A percentile compares a stretch with the other conserved stretches of the same genome.
These are phyloP conservation scores for Yamadazyma atmosphaerica DNA, from an alignment of 1,139 yeast species.

Conservation along the genomic window DNA sequence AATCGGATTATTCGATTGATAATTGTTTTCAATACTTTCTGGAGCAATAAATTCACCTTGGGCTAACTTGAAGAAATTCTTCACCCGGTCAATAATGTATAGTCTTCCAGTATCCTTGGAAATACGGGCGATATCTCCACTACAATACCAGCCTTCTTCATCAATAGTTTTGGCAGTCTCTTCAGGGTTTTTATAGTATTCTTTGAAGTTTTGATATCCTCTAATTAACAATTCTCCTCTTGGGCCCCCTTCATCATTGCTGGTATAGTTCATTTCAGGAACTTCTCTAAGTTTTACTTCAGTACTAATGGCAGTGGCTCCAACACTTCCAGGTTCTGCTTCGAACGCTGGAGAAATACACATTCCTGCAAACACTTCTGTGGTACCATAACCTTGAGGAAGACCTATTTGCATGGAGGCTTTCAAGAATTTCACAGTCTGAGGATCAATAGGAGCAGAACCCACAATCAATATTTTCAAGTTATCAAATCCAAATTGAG, in stretches of 20 bases:
- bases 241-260: constrained; percentile 35
- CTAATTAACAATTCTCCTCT: constrained; percentile 43
- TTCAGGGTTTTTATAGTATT: constrained; percentile 39
- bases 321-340: constrained; percentile 43
- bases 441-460: constrained; percentile 46
- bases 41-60: constrained; percentile 50
- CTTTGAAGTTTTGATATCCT: constrained; percentile 39
- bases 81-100: constrained; percentile 42
- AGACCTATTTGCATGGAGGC: constrained; percentile 40
- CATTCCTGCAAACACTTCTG: constrained; percentile 48
- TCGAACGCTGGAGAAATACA: constrained; percentile 32
- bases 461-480: constrained; percentile 32
- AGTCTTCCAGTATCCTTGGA: constrained; percentile 26
- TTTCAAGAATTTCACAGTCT: constrained; percentile 41
- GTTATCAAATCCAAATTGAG: constrained; percentile 32
- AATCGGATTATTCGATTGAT: constrained; percentile 33
- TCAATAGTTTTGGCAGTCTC: constrained; percentile 49
- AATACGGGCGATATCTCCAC: constrained; percentile 42
- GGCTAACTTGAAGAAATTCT: constrained; percentile 44
- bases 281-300: constrained; percentile 39
- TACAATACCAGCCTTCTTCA: constrained; percentile 51
- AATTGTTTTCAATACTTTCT: constrained; percentile 41
- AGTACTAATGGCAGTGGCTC: constrained; percentile 32
- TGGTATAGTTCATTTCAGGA: constrained; percentile 38
- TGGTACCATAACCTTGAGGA: constrained; percentile 47